Evolutionary conservation across 1,139 yeast species (phyloP).

Genomic region (Wickerhamiella pararugosa): DNA sequence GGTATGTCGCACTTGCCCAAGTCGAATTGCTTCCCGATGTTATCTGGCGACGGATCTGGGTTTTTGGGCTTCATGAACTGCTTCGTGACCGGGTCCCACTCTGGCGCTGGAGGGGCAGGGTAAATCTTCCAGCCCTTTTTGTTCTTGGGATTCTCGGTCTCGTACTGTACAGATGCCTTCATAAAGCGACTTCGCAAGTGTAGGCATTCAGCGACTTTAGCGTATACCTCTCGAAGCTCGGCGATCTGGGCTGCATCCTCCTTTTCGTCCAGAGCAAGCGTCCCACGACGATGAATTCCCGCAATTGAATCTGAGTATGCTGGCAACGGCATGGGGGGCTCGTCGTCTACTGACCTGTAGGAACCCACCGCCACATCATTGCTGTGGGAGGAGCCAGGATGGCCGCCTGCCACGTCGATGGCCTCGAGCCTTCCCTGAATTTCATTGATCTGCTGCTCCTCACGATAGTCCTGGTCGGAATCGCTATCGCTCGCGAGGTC

Average conservation of each 20-base stretch:
- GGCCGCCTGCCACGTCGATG: slow-evolving; percentile 20
- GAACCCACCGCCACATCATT: not conserved
- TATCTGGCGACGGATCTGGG: slow-evolving; percentile 16
- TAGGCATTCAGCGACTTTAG: slow-evolving; percentile 57
- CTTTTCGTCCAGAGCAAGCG: slow-evolving; percentile 14
- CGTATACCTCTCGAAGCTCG: slow-evolving; percentile 55
- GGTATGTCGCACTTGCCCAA: slow-evolving; percentile 53
- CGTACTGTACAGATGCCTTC: slow-evolving; percentile 53
- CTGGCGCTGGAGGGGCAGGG: slow-evolving; percentile 90
- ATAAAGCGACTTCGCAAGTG: slow-evolving; percentile 68
- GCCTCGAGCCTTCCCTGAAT: slow-evolving; percentile 60
- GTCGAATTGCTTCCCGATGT: slow-evolving; percentile 41
- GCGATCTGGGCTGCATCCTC: slow-evolving; percentile 54
- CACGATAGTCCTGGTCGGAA: slow-evolving; percentile 29
- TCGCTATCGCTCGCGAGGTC: slow-evolving; percentile 9
- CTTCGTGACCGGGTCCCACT: slow-evolving; percentile 61
- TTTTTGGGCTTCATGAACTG: slow-evolving; percentile 29
- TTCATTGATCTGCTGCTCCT: slow-evolving; percentile 51
- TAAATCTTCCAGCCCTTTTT: slow-evolving; percentile 55
- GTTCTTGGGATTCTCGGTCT: slow-evolving; percentile 73
- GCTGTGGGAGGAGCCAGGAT: not conserved
- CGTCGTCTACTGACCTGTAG: not conserved
- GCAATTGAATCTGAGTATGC: not conserved
- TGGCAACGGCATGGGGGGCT: not conserved
- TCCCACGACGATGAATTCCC: slow-evolving; percentile 7